These are phyloP conservation scores for Elsinoe ampelina DNA, from an alignment of 2,329 filamentous ascomycete genomes.

Conservation along the genomic window DNA sequence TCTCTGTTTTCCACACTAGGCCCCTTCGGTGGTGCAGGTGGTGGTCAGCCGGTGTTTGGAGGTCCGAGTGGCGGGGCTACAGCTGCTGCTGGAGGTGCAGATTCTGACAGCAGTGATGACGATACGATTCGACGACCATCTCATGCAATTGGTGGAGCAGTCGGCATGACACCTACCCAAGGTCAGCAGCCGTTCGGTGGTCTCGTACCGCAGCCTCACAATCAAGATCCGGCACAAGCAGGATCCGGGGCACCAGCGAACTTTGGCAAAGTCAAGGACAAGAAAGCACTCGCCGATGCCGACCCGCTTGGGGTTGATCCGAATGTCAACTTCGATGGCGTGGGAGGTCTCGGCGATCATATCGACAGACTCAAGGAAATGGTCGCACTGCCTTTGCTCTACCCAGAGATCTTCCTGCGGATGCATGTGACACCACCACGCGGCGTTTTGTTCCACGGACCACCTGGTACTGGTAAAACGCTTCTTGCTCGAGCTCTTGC, in stretches of 20 bases:
- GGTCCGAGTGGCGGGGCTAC: conserved; percentile 62
- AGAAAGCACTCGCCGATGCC: conserved; percentile 82
- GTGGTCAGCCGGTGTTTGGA: conserved; percentile 59
- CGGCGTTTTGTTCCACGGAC: conserved; percentile 92
- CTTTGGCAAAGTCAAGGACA: conserved; percentile 87
- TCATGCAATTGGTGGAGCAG: conserved; percentile 47
- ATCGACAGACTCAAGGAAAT: conserved; percentile 98
- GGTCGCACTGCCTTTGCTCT: conserved; percentile 87
- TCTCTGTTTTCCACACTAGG: conserved; percentile 82
- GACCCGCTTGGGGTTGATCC: conserved; percentile 90
- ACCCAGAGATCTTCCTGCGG: conserved; percentile 84
- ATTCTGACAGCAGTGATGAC: conserved; percentile 96
- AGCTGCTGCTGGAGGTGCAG: conserved; percentile 67
- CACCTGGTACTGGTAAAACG: conserved; percentile 95
- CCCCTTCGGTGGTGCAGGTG: conserved; percentile 80
- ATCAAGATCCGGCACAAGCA: conserved; percentile 46
- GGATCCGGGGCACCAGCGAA: conserved; percentile 58
- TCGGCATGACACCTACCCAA: conserved; percentile 55
- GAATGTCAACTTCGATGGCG: conserved; percentile 86
- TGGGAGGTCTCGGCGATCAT: conserved; percentile 84
- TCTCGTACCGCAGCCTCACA: conserved; percentile 49
- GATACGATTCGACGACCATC: conserved; percentile 60
- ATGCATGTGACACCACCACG: conserved; percentile 91
- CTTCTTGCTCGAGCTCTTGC: conserved; percentile 88
- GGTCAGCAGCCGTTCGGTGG: conserved; percentile 34